Evolutionary conservation across 805 yeast genomes (phyloP).

Genomic region (Kodamaea kakaduensis): DNA sequence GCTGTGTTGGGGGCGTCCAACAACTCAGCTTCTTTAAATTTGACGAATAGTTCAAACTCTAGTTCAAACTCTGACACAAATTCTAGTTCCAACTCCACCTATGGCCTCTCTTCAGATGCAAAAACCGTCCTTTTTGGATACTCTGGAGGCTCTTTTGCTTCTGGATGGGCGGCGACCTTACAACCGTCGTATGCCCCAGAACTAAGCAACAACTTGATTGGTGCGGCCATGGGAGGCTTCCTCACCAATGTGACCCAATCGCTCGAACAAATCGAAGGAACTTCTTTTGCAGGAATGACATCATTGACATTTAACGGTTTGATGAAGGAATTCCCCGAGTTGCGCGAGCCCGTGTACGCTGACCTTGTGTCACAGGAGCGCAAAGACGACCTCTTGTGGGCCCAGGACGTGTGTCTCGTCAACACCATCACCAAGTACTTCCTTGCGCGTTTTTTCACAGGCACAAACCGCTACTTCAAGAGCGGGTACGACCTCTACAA

Average conservation of each 20-base stretch:
- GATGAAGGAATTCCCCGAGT: constrained; percentile 26
- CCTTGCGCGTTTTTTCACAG: constrained; percentile 13
- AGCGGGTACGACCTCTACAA: constrained; percentile 18
- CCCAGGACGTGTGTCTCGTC: constrained; percentile 4
- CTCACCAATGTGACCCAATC: constrained; percentile 29
- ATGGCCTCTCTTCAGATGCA: constrained; percentile 10
- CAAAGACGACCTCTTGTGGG: constrained; percentile 6
- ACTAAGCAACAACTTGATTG: constrained; percentile 15
- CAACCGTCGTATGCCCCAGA: constrained; percentile 25
- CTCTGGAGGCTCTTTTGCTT: constrained; percentile 24
- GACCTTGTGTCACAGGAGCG: constrained; percentile 7
- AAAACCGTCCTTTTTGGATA: constrained; percentile 20
- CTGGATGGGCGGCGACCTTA: constrained; percentile 23
- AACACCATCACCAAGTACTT: constrained; percentile 1
- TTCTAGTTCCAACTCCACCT: constrained; percentile 13
- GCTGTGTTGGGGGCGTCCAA: constrained; percentile 17
- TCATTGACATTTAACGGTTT: constrained; percentile 29
- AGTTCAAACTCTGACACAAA: too few relatives aligned
- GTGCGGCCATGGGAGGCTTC: constrained; percentile 36
- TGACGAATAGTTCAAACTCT: too few relatives aligned
- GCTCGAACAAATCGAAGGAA: constrained; percentile 21
- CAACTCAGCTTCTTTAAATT: constrained; percentile 8
- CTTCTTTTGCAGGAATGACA: constrained; percentile 25
- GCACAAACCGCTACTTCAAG: constrained; percentile 10
- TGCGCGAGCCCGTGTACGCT: constrained; percentile 9